Percentiles rank a stretch among this genome's conserved stretches.
Evolutionary conservation across 495 filamentous ascomycete species (phyloP).

Genomic region (Clohesyomyces aquaticus): DNA sequence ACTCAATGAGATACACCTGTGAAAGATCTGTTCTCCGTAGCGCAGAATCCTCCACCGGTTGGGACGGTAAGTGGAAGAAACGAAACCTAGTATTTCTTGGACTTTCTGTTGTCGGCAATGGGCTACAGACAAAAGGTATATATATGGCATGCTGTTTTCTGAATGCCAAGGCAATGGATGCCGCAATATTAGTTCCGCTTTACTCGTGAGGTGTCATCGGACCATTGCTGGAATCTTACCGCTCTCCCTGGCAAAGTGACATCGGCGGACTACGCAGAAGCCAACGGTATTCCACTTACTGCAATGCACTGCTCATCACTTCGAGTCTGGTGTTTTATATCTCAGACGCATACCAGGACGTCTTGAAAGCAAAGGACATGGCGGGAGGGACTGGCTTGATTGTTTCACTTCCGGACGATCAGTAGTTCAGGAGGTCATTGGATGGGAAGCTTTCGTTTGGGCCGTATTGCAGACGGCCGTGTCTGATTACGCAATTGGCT

Average conservation of each 20-base stretch:
- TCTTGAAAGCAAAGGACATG: neutral
- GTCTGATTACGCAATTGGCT: constrained; percentile 17
- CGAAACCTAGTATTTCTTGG: constrained; percentile 5
- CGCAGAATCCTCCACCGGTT: neutral
- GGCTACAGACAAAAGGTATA: constrained; percentile 1
- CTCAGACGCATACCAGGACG: neutral
- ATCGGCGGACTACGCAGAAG: neutral
- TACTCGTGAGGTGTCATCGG: neutral
- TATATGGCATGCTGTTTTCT: neutral
- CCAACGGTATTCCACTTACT: neutral
- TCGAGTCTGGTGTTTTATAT: neutral
- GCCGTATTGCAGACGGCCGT: constrained; percentile 7
- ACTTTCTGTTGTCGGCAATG: neutral
- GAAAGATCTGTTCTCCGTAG: constrained; percentile 16
- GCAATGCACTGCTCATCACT: neutral
- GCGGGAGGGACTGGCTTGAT: neutral
- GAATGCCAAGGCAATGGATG: neutral
- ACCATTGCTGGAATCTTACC: neutral
- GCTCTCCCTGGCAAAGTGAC: neutral
- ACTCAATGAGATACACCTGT: constrained; percentile 1
- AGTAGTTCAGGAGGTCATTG: constrained; percentile 20
- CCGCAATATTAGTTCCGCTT: constrained; percentile 9
- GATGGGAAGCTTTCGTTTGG: constrained; percentile 14
- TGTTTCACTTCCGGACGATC: constrained; percentile 11
- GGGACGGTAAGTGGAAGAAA: neutral